A percentile compares a stretch with the other conserved stretches of the same genome.
These are phyloP conservation scores for Sclerotinia spermophila DNA, from an alignment of 2,329 filamentous ascomycete genomes.

Conservation along the genomic window DNA sequence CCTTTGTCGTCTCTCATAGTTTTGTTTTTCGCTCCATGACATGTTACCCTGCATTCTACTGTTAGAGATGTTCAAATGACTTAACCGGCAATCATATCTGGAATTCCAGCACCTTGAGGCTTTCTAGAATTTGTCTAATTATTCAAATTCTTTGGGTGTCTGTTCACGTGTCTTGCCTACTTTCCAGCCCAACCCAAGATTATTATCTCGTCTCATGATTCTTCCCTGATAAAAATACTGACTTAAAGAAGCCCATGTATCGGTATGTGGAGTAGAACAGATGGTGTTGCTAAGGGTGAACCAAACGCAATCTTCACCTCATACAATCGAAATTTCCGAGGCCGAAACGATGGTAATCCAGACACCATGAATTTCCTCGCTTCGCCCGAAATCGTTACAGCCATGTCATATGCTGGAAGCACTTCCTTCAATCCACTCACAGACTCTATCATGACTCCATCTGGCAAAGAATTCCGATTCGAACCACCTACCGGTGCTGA, in stretches of 20 bases:
- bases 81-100: not conserved
- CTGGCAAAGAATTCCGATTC: slow-evolving; percentile 82
- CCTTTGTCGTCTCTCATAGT: not conserved
- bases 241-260: slow-evolving; percentile 54
- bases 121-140: not conserved
- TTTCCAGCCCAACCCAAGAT: not conserved
- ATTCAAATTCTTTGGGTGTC: not conserved
- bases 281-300: slow-evolving; percentile 78
- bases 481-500: slow-evolving; percentile 69
- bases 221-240: not conserved
- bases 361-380: slow-evolving; percentile 99
- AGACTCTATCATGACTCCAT: slow-evolving; percentile 75
- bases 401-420: slow-evolving; percentile 86
- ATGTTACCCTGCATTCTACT: not conserved
- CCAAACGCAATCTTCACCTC: slow-evolving; percentile 93
- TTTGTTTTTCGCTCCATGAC: not conserved
- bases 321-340: slow-evolving; percentile 98
- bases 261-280: slow-evolving; percentile 91
- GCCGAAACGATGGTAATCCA: slow-evolving; percentile 93
- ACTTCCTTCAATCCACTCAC: slow-evolving; percentile 97
- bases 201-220: not conserved
- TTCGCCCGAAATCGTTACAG: slow-evolving; percentile 93
- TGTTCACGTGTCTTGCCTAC: not conserved
- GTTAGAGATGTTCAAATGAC: not conserved
- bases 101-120: not conserved